Evolutionary conservation across 371 early-diverging fungal species (phyloP).

Genomic region (Sporodiniella umbellata): DNA sequence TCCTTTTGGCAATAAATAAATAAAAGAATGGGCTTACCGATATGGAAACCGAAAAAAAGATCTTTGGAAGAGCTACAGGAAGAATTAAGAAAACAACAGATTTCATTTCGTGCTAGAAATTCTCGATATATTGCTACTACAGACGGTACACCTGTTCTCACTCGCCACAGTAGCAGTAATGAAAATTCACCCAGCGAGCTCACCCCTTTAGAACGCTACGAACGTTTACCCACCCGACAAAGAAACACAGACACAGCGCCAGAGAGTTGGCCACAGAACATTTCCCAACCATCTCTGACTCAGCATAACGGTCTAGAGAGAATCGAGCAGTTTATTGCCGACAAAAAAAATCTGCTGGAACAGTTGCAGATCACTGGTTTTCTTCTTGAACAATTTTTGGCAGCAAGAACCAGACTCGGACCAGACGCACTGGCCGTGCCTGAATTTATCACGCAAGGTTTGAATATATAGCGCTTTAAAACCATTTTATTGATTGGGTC

Average conservation of each 20-base stretch:
- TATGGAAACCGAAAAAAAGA: slow-evolving; percentile 17
- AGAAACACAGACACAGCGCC: slow-evolving; percentile 8
- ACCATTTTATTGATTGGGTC: too few species aligned
- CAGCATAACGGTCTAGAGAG: slow-evolving; percentile 22
- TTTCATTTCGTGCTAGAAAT: slow-evolving; percentile 1
- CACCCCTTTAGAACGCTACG: not conserved
- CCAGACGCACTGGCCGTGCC: slow-evolving; percentile 18
- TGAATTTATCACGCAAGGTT: slow-evolving; percentile 33
- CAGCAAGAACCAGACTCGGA: slow-evolving; percentile 27
- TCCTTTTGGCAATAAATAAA: not conserved
- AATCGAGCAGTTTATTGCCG: slow-evolving; percentile 25
- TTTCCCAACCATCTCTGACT: slow-evolving; percentile 1
- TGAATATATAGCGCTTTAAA: too few species aligned
- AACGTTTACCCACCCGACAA: slow-evolving; percentile 14
- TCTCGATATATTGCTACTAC: not conserved
- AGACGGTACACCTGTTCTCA: not conserved
- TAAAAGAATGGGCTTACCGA: slow-evolving; percentile 15
- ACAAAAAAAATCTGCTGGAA: slow-evolving; percentile 33
- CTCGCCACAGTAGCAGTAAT: slow-evolving; percentile 1
- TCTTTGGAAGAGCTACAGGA: slow-evolving; percentile 5
- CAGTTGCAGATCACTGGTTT: slow-evolving; percentile 31
- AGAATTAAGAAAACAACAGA: not conserved
- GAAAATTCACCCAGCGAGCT: not conserved
- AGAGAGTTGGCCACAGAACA: slow-evolving; percentile 6
- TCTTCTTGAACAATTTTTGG: slow-evolving; percentile 34